Base-by-base conservation (phyloP, 2,329 filamentous ascomycete genomes). In the Gliomastix tumulicola region DNA sequence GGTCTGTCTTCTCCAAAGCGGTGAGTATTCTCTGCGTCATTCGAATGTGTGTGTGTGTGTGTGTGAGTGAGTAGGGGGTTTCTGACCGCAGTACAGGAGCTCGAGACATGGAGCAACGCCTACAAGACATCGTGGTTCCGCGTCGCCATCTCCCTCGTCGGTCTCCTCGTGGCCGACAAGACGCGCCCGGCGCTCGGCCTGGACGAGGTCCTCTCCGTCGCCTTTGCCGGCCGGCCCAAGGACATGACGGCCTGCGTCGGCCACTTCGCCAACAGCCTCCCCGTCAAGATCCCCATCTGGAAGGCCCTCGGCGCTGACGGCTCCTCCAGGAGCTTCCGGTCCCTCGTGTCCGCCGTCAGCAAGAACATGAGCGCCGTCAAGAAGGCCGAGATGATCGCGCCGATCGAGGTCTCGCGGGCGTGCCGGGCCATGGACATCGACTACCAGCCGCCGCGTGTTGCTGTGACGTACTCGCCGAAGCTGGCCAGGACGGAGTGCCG, bases 231-330 rank as follows among this genome's bases (percentile, higher is more conserved):
- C 25, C 39, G 36, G 7, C 39, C 36, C 4, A 35, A 36, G 22
- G 41, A 41, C 16, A 41, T 43, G 38, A 16, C 19, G 8, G 22
- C 32, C 11, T 43, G 41, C 17, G 31, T 43, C 25, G 41, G 41
- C 5, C 41, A 43, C 16, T 43, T 43, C 28, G 41, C 41, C 38
- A 43, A 43, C 22, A 36, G 38, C 12, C 39, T 43, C 13, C 41
- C 41, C 4, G 41, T 43, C 5, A 38, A 34, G 21, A n/a, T 43
- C 16, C 39, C 41, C 12, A 19, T 43, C 7, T 43, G 41, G 41
- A 21, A 41, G 16, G 28, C 30, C 16, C 30, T 41, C 13, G 20
- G 33, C 12, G 12, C 36, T 3, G 39, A 38, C 11, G 32, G 31
- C 5, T 27, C 17, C 6, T 13, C n/a, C 27, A 13, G 27, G 6